These are phyloP conservation scores for Talaromyces islandicus DNA, from an alignment of 2,329 filamentous ascomycete genomes.

Conservation along the genomic window DNA sequence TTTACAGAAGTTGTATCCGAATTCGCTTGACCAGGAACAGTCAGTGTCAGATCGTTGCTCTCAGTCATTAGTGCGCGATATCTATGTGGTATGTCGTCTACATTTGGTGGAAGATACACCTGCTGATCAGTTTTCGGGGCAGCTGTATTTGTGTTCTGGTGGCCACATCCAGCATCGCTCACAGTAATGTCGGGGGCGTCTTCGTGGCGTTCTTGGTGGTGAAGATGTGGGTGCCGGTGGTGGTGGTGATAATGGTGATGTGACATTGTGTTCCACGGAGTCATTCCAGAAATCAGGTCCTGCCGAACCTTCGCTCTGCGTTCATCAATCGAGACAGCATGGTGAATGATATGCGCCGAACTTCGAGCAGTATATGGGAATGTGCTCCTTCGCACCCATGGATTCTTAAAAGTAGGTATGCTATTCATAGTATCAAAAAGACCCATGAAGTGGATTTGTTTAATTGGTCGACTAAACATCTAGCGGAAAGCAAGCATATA, in stretches of 20 bases:
- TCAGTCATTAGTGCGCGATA: background rate
- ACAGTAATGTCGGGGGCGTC: background rate
- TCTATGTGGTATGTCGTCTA: background rate
- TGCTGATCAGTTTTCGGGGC: background rate
- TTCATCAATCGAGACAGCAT: conserved; percentile 54
- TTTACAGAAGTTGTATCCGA: background rate
- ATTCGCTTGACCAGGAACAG: background rate
- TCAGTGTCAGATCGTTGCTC: background rate
- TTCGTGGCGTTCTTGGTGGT: background rate
- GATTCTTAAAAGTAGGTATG: conserved; percentile 67
- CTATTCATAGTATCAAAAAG: conserved; percentile 79
- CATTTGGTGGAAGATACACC: background rate
- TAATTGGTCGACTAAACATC: background rate
- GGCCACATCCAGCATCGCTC: background rate
- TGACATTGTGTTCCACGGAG: conserved; percentile 15
- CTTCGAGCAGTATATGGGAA: conserved; percentile 57
- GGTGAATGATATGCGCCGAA: conserved; percentile 49
- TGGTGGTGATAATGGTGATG: background rate
- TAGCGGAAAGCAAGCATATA: background rate
- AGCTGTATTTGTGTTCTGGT: background rate
- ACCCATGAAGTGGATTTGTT: conserved; percentile 59
- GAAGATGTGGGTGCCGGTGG: background rate
- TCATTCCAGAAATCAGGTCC: conserved; percentile 47
- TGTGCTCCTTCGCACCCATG: conserved; percentile 66
- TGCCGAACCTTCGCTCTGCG: conserved; percentile 53